These are phyloP conservation scores for Botrytis deweyae DNA, from an alignment of 2,329 filamentous ascomycete species.

Conservation along the genomic window DNA sequence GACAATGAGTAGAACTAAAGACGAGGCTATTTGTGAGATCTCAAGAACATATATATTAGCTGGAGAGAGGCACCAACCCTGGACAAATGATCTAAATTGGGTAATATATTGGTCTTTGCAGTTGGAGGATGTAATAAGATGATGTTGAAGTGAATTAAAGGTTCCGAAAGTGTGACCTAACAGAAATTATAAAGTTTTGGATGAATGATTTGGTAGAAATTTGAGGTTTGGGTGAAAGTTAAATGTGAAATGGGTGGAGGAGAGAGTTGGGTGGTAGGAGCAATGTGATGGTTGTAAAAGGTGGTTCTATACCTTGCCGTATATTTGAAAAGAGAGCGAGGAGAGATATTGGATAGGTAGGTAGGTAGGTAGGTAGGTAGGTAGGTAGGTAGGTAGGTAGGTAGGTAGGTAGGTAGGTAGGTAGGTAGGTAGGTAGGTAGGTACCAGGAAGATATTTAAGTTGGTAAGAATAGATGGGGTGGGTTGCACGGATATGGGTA, in stretches of 20 bases:
- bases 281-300: conserved; percentile 2
- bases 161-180: not conserved
- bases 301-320: conserved; percentile 1
- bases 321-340: not conserved
- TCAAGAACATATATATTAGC: not conserved
- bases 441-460: not conserved
- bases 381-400: not conserved
- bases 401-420: not conserved
- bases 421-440: not conserved
- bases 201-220: not conserved
- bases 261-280: not conserved
- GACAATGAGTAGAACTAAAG: conserved; percentile 14
- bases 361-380: not conserved
- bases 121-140: not conserved
- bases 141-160: not conserved
- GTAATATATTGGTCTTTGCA: not conserved
- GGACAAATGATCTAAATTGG: not conserved
- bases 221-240: not conserved
- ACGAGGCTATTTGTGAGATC: conserved; percentile 19
- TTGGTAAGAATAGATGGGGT: conserved; percentile 6
- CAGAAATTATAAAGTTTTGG: conserved; percentile 7
- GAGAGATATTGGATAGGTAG: not conserved
- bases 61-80: conserved; percentile 4
- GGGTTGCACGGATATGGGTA: not conserved
- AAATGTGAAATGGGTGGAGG: not conserved